Conservation (phyloP, 2,329 filamentous ascomycete species). For the Hypocreales sp. region DNA sequence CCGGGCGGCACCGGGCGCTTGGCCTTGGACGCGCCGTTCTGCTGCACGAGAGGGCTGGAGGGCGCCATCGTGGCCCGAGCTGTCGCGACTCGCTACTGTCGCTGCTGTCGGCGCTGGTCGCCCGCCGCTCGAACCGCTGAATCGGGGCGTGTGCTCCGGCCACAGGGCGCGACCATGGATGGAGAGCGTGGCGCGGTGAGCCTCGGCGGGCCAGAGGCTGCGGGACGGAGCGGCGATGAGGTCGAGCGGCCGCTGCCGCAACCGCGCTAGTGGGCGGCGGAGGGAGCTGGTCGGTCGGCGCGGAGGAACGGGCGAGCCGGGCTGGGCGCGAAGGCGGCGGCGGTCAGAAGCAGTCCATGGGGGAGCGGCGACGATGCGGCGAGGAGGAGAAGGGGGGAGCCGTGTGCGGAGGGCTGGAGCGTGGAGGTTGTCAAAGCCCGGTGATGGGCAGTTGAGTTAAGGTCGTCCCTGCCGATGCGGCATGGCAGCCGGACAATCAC, state of each 20-base stretch:
- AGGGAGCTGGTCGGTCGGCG: constrained; percentile 1
- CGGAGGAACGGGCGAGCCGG: constrained; percentile 2
- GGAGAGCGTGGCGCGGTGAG: too few species aligned
- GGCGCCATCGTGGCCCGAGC: constrained; percentile 34
- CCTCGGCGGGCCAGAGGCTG: too few species aligned
- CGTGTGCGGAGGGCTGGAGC: too few species aligned
- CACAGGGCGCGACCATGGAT: constrained; percentile 7
- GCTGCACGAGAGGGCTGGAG: constrained; percentile 30
- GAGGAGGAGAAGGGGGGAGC: too few species aligned
- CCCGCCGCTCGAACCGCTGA: constrained; percentile 4
- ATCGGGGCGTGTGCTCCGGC: constrained; percentile 2
- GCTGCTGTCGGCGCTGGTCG: constrained; percentile 3
- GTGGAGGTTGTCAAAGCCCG: too few species aligned
- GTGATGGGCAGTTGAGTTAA: too few species aligned
- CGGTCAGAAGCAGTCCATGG: constrained; percentile 1
- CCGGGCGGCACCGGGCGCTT: constrained; percentile 53
- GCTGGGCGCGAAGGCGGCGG: constrained; percentile 2
- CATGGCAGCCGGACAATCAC: neutral
- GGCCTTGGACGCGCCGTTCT: constrained; percentile 37
- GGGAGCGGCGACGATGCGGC: neutral
- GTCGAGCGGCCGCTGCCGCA: too few species aligned
- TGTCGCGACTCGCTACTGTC: constrained; percentile 3
- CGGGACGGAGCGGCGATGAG: neutral
- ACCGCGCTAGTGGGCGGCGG: constrained; percentile 8
- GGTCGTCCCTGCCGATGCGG: constrained; percentile 1